Evolutionary conservation across 768 basidiomycete species (phyloP), one percentile per base, ranked within the genome.

Genomic region (Cystofilobasidium ferigula): DNA sequence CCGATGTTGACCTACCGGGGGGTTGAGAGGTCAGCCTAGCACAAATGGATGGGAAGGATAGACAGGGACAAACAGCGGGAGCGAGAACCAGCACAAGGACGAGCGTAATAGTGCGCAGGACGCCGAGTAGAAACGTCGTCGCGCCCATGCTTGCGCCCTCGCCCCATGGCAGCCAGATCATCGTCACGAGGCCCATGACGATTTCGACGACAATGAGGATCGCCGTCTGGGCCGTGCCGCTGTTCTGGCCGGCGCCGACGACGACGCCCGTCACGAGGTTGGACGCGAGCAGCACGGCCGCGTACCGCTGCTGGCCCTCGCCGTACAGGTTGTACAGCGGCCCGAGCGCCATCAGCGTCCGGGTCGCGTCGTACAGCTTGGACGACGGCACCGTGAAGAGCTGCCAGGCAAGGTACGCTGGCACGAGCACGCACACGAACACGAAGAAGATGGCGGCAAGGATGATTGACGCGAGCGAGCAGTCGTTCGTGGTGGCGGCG

Each of bases 121-220:
- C 88, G 66, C 89, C 91, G 71, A 94, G 86, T 72, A 95, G 78
- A 79, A 97, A 97, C 74, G 89, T 91, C 66, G 94, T 86, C 40
- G 92, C 80, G 18, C 93, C 94, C 95, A 98, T 98, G 69, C 90
- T 88, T 1, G 94, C 91, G 1, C 94, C 91, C 61, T 87, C 87
- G 35, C 89, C 90, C 94, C 94, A 99, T 22, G 93, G 93, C 67
- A 95, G 81, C 90, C 90, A 95, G 36, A 94, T 80, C 69, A 88
- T 92, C 36, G 67, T 69, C 40, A 57, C 26, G 65, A 98, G 78
- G 7, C 92, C 89, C 51, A 87, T 85, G 26, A 81, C 80, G 20
- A 99, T 86, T 75, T 99, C 95, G 24, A 90, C 82, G 35, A 95
- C 81, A 32, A 98, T 80, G 69, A 99, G 85, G 62, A 97, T 81